Base-by-base conservation (phyloP, 2,329 filamentous ascomycete species). In the Beauveria rudraprayagi region DNA sequence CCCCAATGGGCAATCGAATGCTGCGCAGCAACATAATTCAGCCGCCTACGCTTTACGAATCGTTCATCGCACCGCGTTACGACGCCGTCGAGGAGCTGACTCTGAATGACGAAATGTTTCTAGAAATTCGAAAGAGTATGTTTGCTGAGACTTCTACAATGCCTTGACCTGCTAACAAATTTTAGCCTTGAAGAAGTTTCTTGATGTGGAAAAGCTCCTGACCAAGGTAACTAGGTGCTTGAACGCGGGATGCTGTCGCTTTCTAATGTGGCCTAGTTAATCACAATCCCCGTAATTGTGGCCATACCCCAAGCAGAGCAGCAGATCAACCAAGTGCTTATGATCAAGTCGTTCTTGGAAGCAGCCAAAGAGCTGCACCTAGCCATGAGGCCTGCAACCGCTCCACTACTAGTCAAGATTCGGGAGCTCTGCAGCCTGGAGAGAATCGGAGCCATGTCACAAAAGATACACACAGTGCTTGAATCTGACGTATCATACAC, bases 1-100 rank as follows among this genome's bases (percentile, higher is more conserved):
- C 94, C 0, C 89, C 90, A 0, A 97, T 97, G 91, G 94, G 94
- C 3, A 81, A 85, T 5, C 84, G 94, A 55, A 81, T 96, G 64
- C 81, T 99, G 28, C 83, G 91, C 61, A 92, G 87, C 71, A 96
- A 90, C 65, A 87, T 99, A 37, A 76, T 97, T 2, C 94, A 99
- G 68, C 94, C 94, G 4, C 89, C 91, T 0, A 97, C 91, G 0
- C 83, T 77, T 2, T 71, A 88, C 59, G 74, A 81, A 3, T 77
- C 81, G 3, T 88, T 90, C 16, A 81, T 99, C 17, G 77, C 76
- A 1, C 85, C 82, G 37, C 84, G 94, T 3, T 93, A 92, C 65
- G 88, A 94, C 68, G 91, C 92, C 0, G 76, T 99, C 0, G 86
- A 91, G 62, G 93, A 97, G 71, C 75, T 99, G 22, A 86, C 87